Conservation (phyloP, 2,329 filamentous ascomycete genomes). For the Neodidymelliopsis sp. region DNA sequence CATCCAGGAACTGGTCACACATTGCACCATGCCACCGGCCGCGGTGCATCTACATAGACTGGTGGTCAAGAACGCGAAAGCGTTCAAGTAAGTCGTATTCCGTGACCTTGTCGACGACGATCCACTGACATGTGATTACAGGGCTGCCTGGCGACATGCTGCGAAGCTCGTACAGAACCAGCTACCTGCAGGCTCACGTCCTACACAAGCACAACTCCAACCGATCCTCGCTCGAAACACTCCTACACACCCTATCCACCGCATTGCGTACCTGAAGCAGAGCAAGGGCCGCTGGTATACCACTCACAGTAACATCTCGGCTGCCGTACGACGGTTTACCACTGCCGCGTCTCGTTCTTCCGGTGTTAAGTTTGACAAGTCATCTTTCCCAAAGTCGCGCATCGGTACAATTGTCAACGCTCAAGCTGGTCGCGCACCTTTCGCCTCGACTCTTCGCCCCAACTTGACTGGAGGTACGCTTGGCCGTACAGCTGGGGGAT, state of each 20-base stretch:
- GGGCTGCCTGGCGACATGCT: constrained; percentile 58
- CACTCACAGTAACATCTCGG: constrained; percentile 58
- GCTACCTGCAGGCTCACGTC: constrained; percentile 52
- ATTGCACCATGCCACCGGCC: constrained; percentile 47
- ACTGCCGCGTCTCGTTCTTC: constrained; percentile 52
- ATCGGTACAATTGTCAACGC: constrained; percentile 65
- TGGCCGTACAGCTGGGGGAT: constrained; percentile 88
- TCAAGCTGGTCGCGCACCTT: constrained; percentile 79
- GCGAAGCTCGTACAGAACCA: constrained; percentile 56
- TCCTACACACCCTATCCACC: constrained; percentile 66
- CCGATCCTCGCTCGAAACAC: constrained; percentile 66
- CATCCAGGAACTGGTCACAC: constrained; percentile 27
- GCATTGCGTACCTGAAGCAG: constrained; percentile 69
- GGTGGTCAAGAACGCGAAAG: constrained; percentile 52
- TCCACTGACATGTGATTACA: constrained; percentile 36
- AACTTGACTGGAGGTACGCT: constrained; percentile 90
- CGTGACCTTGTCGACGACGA: background rate
- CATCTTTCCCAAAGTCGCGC: constrained; percentile 64
- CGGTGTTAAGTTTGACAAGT: constrained; percentile 57
- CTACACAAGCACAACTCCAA: constrained; percentile 61
- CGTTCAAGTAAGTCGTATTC: constrained; percentile 46
- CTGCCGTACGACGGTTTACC: constrained; percentile 61
- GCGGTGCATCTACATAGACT: constrained; percentile 50
- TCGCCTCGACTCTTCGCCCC: constrained; percentile 86
- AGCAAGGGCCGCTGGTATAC: constrained; percentile 70